phyloP scores from a whole-genome alignment of 768 basidiomycete genomes.

The Lentinula aciculospora region DNA sequence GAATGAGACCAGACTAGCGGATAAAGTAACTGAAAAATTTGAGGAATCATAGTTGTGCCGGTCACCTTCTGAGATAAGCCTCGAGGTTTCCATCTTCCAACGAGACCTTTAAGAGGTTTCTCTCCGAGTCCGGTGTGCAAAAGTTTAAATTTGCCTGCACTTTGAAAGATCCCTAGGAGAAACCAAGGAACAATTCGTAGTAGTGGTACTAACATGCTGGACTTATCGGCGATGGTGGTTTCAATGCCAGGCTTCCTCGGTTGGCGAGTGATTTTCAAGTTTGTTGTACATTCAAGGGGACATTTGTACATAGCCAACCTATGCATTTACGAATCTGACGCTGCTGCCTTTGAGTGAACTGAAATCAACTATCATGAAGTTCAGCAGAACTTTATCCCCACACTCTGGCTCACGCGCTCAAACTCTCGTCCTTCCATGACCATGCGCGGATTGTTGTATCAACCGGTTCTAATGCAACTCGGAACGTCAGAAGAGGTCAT shows the following conservation, averaged over 20 bases:
- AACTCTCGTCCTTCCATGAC: not conserved
- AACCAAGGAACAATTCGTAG: not conserved
- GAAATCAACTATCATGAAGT: not conserved
- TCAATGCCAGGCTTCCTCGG: not conserved
- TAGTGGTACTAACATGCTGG: not conserved
- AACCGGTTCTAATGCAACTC: not conserved
- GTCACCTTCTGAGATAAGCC: not conserved
- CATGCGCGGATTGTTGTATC: not conserved
- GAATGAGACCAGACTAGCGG: no score
- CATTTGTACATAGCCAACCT: no score
- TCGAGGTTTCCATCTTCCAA: not conserved
- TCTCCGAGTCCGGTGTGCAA: not conserved
- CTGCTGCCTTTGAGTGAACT: not conserved
- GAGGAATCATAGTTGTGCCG: not conserved
- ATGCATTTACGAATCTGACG: not conserved
- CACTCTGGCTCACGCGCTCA: not conserved
- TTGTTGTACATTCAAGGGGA: not conserved
- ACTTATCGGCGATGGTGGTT: not conserved
- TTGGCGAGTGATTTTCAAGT: not conserved
- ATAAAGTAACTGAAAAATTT: not conserved
- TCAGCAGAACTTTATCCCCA: not conserved
- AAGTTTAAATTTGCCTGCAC: not conserved
- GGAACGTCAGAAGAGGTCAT: not conserved
- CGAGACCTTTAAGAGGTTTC: not conserved
- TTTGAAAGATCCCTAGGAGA: not conserved